These are phyloP conservation scores for Puccinia coronata DNA, from an alignment of 1,284 basidiomycete species.

Conservation along the genomic window DNA sequence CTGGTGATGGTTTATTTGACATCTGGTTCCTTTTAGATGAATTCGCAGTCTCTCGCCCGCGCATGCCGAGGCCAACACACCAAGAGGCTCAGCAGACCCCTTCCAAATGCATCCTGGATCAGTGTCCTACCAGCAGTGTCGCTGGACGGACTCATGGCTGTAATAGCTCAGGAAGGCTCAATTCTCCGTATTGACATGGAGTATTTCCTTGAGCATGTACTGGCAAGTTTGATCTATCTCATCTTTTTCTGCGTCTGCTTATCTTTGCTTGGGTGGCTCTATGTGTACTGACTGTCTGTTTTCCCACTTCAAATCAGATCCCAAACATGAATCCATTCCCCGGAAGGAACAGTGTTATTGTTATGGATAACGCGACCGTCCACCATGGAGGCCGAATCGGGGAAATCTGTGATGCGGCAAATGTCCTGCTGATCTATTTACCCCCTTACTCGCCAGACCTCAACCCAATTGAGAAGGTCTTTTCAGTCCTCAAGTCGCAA, in stretches of 20 bases:
- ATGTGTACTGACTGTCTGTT: too few relatives aligned
- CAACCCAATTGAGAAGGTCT: slow-evolving; percentile 34
- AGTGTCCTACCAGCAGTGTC: not conserved
- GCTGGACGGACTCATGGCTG: not conserved
- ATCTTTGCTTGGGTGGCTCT: too few relatives aligned
- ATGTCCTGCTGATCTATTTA: not conserved
- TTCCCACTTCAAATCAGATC: not conserved
- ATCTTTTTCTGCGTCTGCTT: too few relatives aligned
- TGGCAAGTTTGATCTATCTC: not conserved
- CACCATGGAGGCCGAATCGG: not conserved
- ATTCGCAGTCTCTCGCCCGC: not conserved
- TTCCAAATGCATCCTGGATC: not conserved
- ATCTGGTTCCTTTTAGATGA: not conserved
- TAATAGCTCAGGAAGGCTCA: not conserved
- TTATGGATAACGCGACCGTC: slow-evolving; percentile 11
- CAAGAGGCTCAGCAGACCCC: not conserved
- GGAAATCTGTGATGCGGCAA: not conserved
- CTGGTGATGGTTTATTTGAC: not conserved
- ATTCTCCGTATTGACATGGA: not conserved
- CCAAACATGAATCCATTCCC: not conserved
- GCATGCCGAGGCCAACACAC: not conserved
- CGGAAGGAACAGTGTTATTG: not conserved
- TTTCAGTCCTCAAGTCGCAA: not conserved
- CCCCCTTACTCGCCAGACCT: slow-evolving; percentile 29
- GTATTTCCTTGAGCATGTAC: not conserved